Percentiles rank a stretch among this genome's conserved stretches.
phyloP scores from a whole-genome alignment of 257 asterid genomes.

The Solanum paucissectum region DNA sequence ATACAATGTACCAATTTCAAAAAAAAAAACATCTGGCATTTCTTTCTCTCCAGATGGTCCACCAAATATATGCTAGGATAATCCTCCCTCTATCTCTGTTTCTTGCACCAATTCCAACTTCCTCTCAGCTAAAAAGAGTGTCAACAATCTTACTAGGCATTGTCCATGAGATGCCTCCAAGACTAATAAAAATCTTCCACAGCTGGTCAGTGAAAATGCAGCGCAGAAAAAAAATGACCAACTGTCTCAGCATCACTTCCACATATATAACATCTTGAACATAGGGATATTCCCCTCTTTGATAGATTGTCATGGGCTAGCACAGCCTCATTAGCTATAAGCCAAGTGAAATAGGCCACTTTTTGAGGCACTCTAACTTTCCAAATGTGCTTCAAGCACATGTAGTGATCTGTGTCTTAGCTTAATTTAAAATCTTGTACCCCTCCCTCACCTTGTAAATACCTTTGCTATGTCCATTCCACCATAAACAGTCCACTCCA shows the following conservation, averaged over 20 bases:
- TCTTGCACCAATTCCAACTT: neutral
- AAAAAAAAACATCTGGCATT: neutral
- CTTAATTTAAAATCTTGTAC: neutral
- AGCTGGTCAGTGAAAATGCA: neutral
- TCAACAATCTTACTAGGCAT: neutral
- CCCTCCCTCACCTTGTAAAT: neutral
- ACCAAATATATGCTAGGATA: neutral
- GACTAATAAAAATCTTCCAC: neutral
- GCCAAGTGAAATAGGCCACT: neutral
- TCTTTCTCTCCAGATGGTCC: neutral
- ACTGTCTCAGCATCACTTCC: neutral
- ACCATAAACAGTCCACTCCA: neutral
- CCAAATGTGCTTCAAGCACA: neutral
- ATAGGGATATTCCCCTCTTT: neutral
- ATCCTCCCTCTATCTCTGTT: neutral
- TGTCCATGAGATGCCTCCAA: neutral
- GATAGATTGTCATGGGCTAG: neutral
- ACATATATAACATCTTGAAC: neutral
- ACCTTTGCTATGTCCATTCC: neutral
- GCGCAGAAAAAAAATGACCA: neutral
- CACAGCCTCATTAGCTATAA: neutral
- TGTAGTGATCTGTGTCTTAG: neutral
- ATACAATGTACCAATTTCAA: no score
- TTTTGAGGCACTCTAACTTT: neutral
- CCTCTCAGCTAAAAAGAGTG: neutral